Evolutionary conservation across 2,329 filamentous ascomycete species (phyloP), one percentile per base, ranked within the genome.

Genomic region (Torrubiella hemipterigena): DNA sequence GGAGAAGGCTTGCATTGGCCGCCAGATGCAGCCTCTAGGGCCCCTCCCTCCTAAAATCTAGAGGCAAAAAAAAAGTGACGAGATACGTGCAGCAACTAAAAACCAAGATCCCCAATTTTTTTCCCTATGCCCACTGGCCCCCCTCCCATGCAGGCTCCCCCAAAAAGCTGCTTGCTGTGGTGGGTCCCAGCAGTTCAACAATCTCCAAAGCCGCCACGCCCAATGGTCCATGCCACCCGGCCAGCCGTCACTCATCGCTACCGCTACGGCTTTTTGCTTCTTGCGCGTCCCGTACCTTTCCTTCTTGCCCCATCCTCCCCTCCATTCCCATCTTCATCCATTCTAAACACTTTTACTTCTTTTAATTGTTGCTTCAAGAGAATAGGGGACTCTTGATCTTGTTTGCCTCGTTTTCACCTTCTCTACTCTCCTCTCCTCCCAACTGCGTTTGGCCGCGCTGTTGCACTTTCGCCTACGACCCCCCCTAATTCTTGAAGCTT

Each of bases 1-100:
- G 59, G 42, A 55, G 46, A 41, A 45, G 37, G 41, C 45, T 49
- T 42, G 42, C 43, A 38, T 41, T 43, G 40, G 37, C 43, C 38
- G 39, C 32, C 36, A 33, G 21, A 33, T 24, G 46, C 39, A 38
- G 36, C 39, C 41, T 43, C 38, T 38, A 38, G 35, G 26, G 26
- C 11, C 9, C 12, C 12, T 28, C 11, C 23, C n/a, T n/a, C n/a
- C n/a, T n/a, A n/a, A n/a, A n/a, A n/a, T n/a, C n/a, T n/a, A n/a
- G n/a, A n/a, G n/a, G n/a, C n/a, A n/a, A n/a, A n/a, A n/a, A n/a
- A n/a, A n/a, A n/a, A n/a, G n/a, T n/a, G n/a, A n/a, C n/a, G n/a
- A n/a, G n/a, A n/a, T n/a, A n/a, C n/a, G n/a, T n/a, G n/a, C n/a
- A n/a, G n/a, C n/a, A n/a, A n/a, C n/a, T n/a, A n/a, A n/a, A n/a